Evolutionary conservation across 352 stramenopile species (phyloP), one percentile per base, ranked within the genome.

Genomic region (Pythium aphanidermatum): DNA sequence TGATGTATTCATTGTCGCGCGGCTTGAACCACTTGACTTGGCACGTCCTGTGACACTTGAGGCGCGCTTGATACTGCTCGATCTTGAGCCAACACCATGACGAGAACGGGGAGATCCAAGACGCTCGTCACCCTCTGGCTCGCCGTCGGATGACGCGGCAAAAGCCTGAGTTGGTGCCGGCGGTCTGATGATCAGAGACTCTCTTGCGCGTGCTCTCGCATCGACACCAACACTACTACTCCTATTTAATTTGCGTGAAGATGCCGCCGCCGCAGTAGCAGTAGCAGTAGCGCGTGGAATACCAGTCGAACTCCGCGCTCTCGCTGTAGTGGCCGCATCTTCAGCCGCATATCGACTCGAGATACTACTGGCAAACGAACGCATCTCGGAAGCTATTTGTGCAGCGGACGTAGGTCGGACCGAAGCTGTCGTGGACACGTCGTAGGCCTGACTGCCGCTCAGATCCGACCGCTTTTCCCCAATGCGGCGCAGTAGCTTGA

Each of bases 401-500:
- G 47, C 37, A 11, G 46, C 55, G 7, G 55, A 54, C 11, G 58
- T 42, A 8, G 48, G 27, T 0, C 63, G 60, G 28, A 33, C 34
- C 5, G 42, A 31, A 4, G 36, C 36, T 4, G 69, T 72, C 34
- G 59, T 46, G 3, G 62, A 73, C 27, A 81, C 60, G 38, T 86
- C 68, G 29, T 69, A 55, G 5, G 38, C 19, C 9, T 11, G 19
- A 2, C 20, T 14, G 1, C 19, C 17, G 12, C 46, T 45, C 14
- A 68, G 36, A 36, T 79, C 76, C 2, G 70, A 53, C 32, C 72
- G 73, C 58, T 84, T 85, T 56, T 90, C 74, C 39, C 80, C 77
- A 33, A 90, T 87, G 45, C 78, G 77, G 10, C 80, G 77, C 49
- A 90, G 62, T 27, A 90, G 64, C 60, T 88, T 88, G 44, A 90